Evolutionary conservation across 2,329 filamentous ascomycete species (phyloP), one percentile per base, ranked within the genome.

Genomic region (Aspergillus vadensis): DNA sequence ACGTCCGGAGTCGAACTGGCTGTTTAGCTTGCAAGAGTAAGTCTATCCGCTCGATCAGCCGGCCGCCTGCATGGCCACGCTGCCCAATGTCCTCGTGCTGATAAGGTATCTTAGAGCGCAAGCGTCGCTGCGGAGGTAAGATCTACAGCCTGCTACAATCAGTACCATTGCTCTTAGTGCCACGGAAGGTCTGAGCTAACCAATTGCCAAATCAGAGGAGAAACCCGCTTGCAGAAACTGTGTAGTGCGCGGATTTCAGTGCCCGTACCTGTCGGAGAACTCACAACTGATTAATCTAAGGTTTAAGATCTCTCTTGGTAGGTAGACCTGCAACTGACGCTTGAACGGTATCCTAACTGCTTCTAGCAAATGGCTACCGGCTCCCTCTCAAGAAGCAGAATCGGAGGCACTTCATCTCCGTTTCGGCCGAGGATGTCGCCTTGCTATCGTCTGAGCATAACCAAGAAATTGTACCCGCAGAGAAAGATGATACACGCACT

Each of bases 121-220:
- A 55, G 38, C 52, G 52, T 30, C 52, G 52, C n/a, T 55, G 52
- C 10, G 52, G 52, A 43, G 52, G 52, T 55, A 25, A 27, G 52
- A 43, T 44, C 38, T 32, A 43, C 23, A 32, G 15, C 27, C 23
- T 25, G 25, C 27, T 17, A 9, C 23, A 14, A 8, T 30, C 9
- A 21, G 43, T 25, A 15, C 15, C 15, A 21, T n/a, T 10, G 10
- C 3, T 44, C 41, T 23, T 44, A 44, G 12, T 14, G 41, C 41
- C 19, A 14, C 7, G 7, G 9, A 21, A 19, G 10, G 5, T 23
- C 41, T 14, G 41, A 44, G 5, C 41, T 44, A 19, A 44, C 38
- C 38, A 14, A 27, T 19, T 3, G 15, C 27, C 15, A 15, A 7
- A n/a, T 23, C 9, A 55, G 52, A 55, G 23, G 52, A 55, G 52